Evolutionary conservation across 2,329 filamentous ascomycete genomes (phyloP).

Genomic region (Penicillium sp.): DNA sequence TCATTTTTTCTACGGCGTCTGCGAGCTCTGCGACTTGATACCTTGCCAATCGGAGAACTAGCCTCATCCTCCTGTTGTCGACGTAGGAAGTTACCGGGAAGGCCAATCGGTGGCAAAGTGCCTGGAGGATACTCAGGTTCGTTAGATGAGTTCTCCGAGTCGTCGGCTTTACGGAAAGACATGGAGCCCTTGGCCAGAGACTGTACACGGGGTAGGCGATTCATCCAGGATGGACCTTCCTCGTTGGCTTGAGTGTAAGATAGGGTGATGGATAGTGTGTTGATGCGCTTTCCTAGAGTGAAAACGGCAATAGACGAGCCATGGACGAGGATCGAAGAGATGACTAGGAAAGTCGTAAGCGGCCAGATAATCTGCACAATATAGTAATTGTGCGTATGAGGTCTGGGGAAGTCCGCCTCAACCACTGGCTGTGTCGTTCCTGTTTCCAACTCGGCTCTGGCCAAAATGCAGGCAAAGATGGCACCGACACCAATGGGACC

Average conservation of each 20-base stretch:
- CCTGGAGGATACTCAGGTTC: slow-evolving; percentile 69
- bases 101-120: slow-evolving; percentile 71
- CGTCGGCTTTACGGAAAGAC: slow-evolving; percentile 73
- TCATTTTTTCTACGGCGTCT: slow-evolving; percentile 71
- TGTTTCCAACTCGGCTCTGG: slow-evolving; percentile 86
- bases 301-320: slow-evolving; percentile 99
- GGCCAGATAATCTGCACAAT: slow-evolving; percentile 92
- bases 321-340: slow-evolving; percentile 92
- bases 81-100: slow-evolving; percentile 78
- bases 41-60: slow-evolving; percentile 59
- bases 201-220: slow-evolving; percentile 78
- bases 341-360: slow-evolving; percentile 90
- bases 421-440: slow-evolving; percentile 75
- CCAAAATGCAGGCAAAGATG: slow-evolving; percentile 92
- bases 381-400: slow-evolving; percentile 65
- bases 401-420: slow-evolving; percentile 58
- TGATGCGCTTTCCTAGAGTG: slow-evolving; percentile 96
- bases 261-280: slow-evolving; percentile 92
- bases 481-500: slow-evolving; percentile 96
- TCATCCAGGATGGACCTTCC: slow-evolving; percentile 93
- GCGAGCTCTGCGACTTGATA: slow-evolving; percentile 55
- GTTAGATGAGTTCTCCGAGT: slow-evolving; percentile 63
- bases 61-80: slow-evolving; percentile 77
- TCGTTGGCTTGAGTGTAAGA: slow-evolving; percentile 92
- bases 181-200: slow-evolving; percentile 82